phyloP scores from a whole-genome alignment of 2,329 filamentous ascomycete species.

The Pyricularia sp. region DNA sequence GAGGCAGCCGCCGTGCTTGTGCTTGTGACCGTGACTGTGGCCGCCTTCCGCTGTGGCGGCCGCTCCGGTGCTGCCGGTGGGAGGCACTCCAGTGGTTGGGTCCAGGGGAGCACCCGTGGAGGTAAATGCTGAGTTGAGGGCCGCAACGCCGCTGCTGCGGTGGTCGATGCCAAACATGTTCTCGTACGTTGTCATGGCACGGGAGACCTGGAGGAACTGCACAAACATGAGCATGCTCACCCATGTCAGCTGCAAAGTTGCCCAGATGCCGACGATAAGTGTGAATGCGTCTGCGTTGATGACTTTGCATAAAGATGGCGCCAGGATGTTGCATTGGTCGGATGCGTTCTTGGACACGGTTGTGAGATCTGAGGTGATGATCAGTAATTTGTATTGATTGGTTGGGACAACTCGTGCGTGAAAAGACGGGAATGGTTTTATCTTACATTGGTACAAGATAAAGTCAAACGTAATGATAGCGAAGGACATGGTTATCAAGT shows the following conservation, averaged over 20 bases:
- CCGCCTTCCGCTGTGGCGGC: slow-evolving; percentile 27
- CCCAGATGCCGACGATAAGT: slow-evolving; percentile 71
- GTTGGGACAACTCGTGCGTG: background rate
- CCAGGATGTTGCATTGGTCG: slow-evolving; percentile 63
- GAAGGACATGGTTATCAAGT: slow-evolving; percentile 67
- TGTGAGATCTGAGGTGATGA: slow-evolving; percentile 47
- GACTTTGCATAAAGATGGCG: slow-evolving; percentile 63
- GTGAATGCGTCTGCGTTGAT: slow-evolving; percentile 79
- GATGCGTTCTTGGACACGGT: slow-evolving; percentile 42
- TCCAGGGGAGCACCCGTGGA: slow-evolving; percentile 68
- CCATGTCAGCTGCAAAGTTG: slow-evolving; percentile 79
- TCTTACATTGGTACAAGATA: slow-evolving; percentile 63
- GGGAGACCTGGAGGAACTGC: slow-evolving; percentile 83
- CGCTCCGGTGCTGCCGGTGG: slow-evolving; percentile 43
- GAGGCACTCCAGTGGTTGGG: slow-evolving; percentile 43
- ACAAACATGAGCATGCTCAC: slow-evolving; percentile 95
- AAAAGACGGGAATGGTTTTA: background rate
- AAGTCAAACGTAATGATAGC: slow-evolving; percentile 66
- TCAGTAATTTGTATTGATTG: background rate
- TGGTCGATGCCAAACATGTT: slow-evolving; percentile 80
- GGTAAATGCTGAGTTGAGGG: slow-evolving; percentile 65
- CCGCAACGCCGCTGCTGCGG: slow-evolving; percentile 34
- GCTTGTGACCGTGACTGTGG: slow-evolving; percentile 30
- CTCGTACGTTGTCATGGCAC: slow-evolving; percentile 92
- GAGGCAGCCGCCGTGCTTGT: slow-evolving; percentile 55